Conservation (phyloP, 306 rosid species). For the Quercus aquifolioides region DNA sequence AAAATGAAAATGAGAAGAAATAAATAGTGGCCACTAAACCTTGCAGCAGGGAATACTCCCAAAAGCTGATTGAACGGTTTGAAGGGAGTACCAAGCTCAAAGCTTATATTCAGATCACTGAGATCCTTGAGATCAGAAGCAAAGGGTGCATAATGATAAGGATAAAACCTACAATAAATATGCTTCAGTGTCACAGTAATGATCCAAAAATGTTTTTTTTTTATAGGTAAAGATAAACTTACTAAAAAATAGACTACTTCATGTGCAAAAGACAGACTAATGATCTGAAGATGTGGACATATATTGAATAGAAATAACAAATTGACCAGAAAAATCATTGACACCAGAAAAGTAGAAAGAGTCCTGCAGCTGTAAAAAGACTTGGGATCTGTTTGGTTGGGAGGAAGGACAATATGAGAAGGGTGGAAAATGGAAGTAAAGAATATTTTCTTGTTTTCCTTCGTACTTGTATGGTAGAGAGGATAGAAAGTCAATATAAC, state of each 20-base stretch:
- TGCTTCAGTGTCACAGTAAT: neutral
- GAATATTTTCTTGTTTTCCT: too few relatives aligned
- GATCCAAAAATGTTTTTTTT: neutral
- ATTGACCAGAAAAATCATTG: neutral
- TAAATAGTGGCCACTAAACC: constrained; percentile 39
- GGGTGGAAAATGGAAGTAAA: too few relatives aligned
- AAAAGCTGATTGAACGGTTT: constrained; percentile 97
- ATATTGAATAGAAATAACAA: neutral
- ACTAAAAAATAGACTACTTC: too few relatives aligned
- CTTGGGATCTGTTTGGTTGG: too few relatives aligned
- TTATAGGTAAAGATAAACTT: too few relatives aligned
- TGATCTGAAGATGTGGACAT: neutral
- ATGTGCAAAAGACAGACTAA: neutral
- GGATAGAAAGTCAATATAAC: too few relatives aligned
- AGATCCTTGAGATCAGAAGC: constrained; percentile 95
- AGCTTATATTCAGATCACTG: constrained; percentile 58
- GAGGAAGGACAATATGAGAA: too few relatives aligned
- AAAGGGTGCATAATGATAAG: constrained; percentile 97
- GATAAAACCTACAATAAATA: constrained; percentile 78
- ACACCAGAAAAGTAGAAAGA: neutral
- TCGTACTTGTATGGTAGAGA: too few relatives aligned
- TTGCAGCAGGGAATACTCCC: constrained; percentile 98
- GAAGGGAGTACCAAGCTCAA: constrained; percentile 75
- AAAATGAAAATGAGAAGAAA: neutral
- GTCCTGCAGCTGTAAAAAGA: neutral